Evolutionary conservation across 2,329 filamentous ascomycete genomes (phyloP).

Genomic region (Hysterium pulicare): DNA sequence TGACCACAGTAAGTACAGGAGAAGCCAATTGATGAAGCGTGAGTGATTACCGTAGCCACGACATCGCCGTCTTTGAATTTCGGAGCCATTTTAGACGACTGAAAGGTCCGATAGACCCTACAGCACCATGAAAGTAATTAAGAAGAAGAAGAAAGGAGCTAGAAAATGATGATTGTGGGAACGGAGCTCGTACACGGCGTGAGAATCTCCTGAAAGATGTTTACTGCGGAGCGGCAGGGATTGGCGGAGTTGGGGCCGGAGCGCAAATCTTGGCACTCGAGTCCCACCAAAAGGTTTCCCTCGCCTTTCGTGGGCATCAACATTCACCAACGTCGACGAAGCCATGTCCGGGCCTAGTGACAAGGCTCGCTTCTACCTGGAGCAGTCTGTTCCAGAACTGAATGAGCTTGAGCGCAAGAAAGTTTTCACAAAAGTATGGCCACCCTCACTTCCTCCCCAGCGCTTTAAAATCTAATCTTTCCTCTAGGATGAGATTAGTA

Average conservation of each 20-base stretch:
- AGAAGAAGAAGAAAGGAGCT: constrained; percentile 25
- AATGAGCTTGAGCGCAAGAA: constrained; percentile 89
- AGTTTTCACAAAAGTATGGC: constrained; percentile 73
- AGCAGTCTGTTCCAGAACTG: constrained; percentile 87
- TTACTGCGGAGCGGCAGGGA: constrained; percentile 8
- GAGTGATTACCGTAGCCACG: constrained; percentile 53
- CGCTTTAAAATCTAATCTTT: constrained; percentile 7
- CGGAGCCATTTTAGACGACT: constrained; percentile 50
- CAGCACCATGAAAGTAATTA: constrained; percentile 17
- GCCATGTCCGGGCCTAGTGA: constrained; percentile 81
- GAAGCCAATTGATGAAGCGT: constrained; percentile 9
- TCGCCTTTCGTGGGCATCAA: background rate
- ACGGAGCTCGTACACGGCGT: too few relatives aligned
- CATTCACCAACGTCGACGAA: constrained; percentile 3
- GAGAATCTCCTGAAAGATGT: constrained; percentile 27
- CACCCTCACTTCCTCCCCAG: constrained; percentile 2
- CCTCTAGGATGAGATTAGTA: constrained; percentile 76
- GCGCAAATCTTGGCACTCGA: constrained; percentile 1
- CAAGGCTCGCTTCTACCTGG: constrained; percentile 92
- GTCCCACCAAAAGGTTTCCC: background rate
- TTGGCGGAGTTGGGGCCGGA: too few relatives aligned
- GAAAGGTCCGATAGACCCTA: constrained; percentile 6
- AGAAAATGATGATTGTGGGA: constrained; percentile 16
- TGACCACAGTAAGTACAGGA: constrained; percentile 23
- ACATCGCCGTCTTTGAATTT: constrained; percentile 62